Base-by-base conservation (phyloP, 306 rosid genomes). In the Dryas alaskensis region DNA sequence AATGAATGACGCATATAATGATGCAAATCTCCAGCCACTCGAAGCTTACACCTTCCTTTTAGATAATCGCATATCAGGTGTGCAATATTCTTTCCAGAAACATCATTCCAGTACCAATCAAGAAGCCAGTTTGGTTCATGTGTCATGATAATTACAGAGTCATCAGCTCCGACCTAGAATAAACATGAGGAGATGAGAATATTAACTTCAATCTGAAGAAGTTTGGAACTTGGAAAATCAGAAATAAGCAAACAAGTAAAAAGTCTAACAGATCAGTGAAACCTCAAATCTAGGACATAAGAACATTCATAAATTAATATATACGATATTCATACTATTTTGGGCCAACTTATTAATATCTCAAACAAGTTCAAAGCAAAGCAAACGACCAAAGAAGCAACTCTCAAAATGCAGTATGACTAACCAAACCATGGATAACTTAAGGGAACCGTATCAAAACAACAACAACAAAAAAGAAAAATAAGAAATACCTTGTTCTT, bases 21-120 rank as follows among this genome's bases (percentile, higher is more conserved):
- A 85, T 95, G 99, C 90, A 95, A 86, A 84, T 95, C 99, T 76
- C 99, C 99, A 68, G 99, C 96, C 81, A 95, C 86, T 66, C 98
- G 89, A 76, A 92, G 96, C 83, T 88, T 95, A 78, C 99, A 95
- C 75, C 98, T 87, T 84, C 96, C 99, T 82, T 76, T 95, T 73
- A 92, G 74, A 90, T 88, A 85, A 88, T 92, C 96, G 71, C 84
- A 67, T 79, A 92, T 87, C 74, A 94, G 81, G 82, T 94, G 96
- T 1, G 95, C 81, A 53, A 95, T 80, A 87, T 90, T 92, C 90
- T 90, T 88, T 76, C 98, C 98, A 79, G 99, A 83, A 48, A 84
- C 92, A 47, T 78, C 86, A 64, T 81, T 83, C 95, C 96, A 95
- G 81, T 95, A 95, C 96, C 99, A 92, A 85, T 95, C 96, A 65